Conservation (phyloP, 805 yeast species). For the Saccharomycopsis schoenii region DNA sequence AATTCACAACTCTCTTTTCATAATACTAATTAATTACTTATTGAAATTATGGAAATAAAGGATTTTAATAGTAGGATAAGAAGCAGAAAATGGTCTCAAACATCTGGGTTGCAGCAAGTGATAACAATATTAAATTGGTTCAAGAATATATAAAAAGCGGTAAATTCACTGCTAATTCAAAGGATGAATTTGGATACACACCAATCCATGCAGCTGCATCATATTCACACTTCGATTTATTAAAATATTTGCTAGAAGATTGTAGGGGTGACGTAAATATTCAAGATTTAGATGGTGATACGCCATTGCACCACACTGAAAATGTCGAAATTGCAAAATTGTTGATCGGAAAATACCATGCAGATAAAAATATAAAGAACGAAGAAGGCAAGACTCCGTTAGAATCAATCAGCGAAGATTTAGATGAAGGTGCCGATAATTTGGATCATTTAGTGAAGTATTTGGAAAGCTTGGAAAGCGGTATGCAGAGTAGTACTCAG, state of each 20-base stretch:
- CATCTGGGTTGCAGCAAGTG: conserved; percentile 95
- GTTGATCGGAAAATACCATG: conserved; percentile 58
- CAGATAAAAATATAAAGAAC: conserved; percentile 56
- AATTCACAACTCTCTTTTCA: no score
- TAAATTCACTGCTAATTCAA: conserved; percentile 51
- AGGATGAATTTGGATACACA: conserved; percentile 91
- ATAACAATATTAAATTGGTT: conserved; percentile 56
- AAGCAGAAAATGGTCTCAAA: conserved; percentile 33
- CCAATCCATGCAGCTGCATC: conserved; percentile 97
- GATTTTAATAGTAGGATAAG: background rate
- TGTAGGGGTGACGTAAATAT: conserved; percentile 75
- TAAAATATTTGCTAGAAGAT: conserved; percentile 41
- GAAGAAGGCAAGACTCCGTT: conserved; percentile 67
- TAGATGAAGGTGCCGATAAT: conserved; percentile 77
- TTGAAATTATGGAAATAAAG: no score
- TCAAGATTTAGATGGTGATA: conserved; percentile 83
- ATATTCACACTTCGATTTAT: conserved; percentile 68
- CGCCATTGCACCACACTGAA: conserved; percentile 90
- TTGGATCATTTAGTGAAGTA: conserved; percentile 64
- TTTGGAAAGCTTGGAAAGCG: conserved; percentile 32
- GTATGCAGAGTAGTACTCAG: background rate
- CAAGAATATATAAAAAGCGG: conserved; percentile 43
- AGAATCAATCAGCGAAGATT: conserved; percentile 27
- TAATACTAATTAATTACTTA: no score
- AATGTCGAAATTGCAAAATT: conserved; percentile 52